These are phyloP conservation scores for Schizothecium vesticola DNA, from an alignment of 495 filamentous ascomycete species.

Conservation along the genomic window DNA sequence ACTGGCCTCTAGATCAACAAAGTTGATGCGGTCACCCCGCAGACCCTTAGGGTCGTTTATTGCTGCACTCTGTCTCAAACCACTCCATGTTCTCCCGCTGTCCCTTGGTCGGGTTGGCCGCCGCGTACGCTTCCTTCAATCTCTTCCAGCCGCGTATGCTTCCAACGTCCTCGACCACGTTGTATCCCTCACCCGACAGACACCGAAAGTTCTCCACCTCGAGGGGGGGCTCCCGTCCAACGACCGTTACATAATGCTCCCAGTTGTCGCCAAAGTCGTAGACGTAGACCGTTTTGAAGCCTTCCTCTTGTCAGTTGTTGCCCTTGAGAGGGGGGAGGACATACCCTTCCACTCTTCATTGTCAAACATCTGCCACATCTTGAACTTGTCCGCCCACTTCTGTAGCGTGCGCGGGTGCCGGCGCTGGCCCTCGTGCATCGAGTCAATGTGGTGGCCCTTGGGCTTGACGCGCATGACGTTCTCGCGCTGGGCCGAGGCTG, in stretches of 20 bases:
- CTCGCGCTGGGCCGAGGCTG: neutral
- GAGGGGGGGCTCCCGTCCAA: slow-evolving; percentile 15
- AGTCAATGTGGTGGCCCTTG: neutral
- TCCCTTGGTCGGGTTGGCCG: slow-evolving; percentile 10
- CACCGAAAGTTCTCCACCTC: slow-evolving; percentile 10
- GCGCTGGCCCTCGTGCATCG: slow-evolving; percentile 15
- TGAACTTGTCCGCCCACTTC: slow-evolving; percentile 12
- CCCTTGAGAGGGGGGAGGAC: neutral
- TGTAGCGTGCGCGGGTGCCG: slow-evolving; percentile 18
- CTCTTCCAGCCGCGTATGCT: slow-evolving; percentile 17
- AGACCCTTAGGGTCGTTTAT: slow-evolving; percentile 18
- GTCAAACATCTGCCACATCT: slow-evolving; percentile 20
- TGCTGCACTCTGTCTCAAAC: slow-evolving; percentile 21
- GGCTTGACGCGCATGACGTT: slow-evolving; percentile 7
- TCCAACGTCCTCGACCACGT: slow-evolving; percentile 25
- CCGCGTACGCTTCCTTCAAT: slow-evolving; percentile 24
- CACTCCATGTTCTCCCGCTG: slow-evolving; percentile 18
- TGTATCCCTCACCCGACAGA: slow-evolving; percentile 19
- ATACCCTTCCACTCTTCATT: slow-evolving; percentile 17
- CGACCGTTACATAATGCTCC: slow-evolving; percentile 22
- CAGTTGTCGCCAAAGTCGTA: slow-evolving; percentile 34
- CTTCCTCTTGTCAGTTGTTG: neutral
- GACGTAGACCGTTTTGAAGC: slow-evolving; percentile 16
- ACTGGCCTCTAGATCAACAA: slow-evolving; percentile 4
- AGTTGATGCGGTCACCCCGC: slow-evolving; percentile 8